Conservation (phyloP, 306 rosid species). For the Gleditsia sinensis region DNA sequence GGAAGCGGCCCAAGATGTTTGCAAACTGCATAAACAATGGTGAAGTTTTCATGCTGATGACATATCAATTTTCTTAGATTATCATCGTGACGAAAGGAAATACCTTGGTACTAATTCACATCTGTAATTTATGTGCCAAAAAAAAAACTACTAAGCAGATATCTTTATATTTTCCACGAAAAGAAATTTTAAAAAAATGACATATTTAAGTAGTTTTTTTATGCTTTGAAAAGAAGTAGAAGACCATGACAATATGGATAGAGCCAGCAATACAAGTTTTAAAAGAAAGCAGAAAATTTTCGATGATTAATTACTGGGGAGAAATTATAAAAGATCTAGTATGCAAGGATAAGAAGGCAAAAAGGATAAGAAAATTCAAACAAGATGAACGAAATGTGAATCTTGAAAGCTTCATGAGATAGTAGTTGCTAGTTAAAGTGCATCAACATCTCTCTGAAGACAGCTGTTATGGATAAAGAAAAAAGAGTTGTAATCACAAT, state of each 20-base stretch:
- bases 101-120: background rate
- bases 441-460: no score
- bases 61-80: background rate
- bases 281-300: background rate
- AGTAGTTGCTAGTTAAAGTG: no score
- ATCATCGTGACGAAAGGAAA: background rate
- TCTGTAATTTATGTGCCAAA: background rate
- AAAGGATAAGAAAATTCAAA: no score
- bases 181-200: background rate
- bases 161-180: background rate
- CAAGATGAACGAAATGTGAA: no score
- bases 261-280: background rate
- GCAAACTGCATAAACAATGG: conserved; percentile 73
- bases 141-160: background rate
- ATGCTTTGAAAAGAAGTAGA: background rate
- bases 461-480: no score
- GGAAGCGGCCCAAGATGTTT: conserved; percentile 75
- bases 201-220: background rate
- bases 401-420: no score
- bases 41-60: background rate
- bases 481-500: no score
- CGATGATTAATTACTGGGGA: background rate
- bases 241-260: background rate
- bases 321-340: background rate
- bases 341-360: background rate